These are phyloP conservation scores for Oxalis stricta DNA, from an alignment of 441 rosid genomes.

Conservation along the genomic window DNA sequence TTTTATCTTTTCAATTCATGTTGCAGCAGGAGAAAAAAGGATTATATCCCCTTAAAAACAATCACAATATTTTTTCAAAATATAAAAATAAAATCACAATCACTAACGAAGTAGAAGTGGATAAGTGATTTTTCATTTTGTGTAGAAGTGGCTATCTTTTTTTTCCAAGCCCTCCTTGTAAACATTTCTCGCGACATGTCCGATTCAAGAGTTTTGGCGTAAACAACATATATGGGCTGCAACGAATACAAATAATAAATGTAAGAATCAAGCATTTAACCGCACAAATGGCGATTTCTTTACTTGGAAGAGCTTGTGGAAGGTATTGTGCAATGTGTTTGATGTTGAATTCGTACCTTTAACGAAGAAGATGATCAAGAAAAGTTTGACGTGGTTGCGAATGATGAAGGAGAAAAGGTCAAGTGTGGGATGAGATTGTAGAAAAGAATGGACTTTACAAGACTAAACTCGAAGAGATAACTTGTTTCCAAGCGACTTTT, in stretches of 20 bases:
- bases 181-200: constrained; percentile 24
- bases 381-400: constrained; percentile 10
- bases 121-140: too few relatives aligned
- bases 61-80: too few relatives aligned
- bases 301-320: constrained; percentile 21
- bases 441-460: constrained; percentile 14
- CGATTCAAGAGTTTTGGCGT: constrained; percentile 15
- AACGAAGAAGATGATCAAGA: constrained; percentile 11
- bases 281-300: constrained; percentile 23
- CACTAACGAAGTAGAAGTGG: too few relatives aligned
- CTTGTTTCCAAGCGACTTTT: constrained; percentile 12
- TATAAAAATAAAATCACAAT: too few relatives aligned
- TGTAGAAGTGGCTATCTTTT: too few relatives aligned
- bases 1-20: too few relatives aligned
- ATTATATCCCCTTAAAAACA: too few relatives aligned
- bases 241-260: background rate
- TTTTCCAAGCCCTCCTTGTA: too few relatives aligned
- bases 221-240: constrained; percentile 32
- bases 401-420: constrained; percentile 12
- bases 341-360: constrained; percentile 14
- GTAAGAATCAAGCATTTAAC: constrained; percentile 19
- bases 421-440: constrained; percentile 25
- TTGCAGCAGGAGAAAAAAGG: too few relatives aligned
- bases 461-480: constrained; percentile 22
- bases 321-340: constrained; percentile 4